A percentile compares a stretch with the other conserved stretches of the same genome.
Conservation (phyloP, 2,329 filamentous ascomycete species). For the Ophiosphaerella herpotricha region DNA sequence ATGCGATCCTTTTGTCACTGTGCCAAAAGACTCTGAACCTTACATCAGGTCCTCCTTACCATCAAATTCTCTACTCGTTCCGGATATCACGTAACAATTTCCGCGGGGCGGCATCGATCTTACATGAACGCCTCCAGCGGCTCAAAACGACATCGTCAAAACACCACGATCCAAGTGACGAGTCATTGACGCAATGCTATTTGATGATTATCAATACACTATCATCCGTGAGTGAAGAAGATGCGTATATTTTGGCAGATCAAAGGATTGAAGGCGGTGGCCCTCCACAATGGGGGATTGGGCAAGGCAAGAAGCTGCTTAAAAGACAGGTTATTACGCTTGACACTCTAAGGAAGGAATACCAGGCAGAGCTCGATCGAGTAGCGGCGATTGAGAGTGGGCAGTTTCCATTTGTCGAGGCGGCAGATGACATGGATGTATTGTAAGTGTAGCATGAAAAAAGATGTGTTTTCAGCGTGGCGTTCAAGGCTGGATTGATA, state of each 20-base stretch:
- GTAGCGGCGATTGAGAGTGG: constrained; percentile 87
- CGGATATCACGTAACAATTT: constrained; percentile 83
- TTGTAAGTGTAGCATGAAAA: constrained; percentile 27
- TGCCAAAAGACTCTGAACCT: constrained; percentile 72
- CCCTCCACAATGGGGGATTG: constrained; percentile 34
- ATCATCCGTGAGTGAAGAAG: constrained; percentile 78
- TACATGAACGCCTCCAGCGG: constrained; percentile 61
- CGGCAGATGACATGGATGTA: constrained; percentile 44
- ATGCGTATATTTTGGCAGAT: constrained; percentile 76
- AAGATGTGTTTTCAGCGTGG: constrained; percentile 19
- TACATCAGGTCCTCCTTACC: constrained; percentile 68
- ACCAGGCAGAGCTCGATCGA: constrained; percentile 86
- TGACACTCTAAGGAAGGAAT: constrained; percentile 83
- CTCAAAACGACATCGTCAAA: constrained; percentile 50
- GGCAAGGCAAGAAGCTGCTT: constrained; percentile 43
- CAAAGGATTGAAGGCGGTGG: constrained; percentile 49
- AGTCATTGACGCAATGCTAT: constrained; percentile 71
- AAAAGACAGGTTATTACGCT: constrained; percentile 83
- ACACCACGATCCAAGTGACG: constrained; percentile 54
- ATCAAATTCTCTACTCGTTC: constrained; percentile 90
- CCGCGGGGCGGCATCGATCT: constrained; percentile 70
- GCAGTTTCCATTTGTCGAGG: constrained; percentile 74
- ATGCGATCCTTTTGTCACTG: constrained; percentile 74
- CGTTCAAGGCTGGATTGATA: constrained; percentile 16
- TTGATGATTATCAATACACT: constrained; percentile 92